Conservation (phyloP, 306 rosid genomes). For the Senna siamea region DNA sequence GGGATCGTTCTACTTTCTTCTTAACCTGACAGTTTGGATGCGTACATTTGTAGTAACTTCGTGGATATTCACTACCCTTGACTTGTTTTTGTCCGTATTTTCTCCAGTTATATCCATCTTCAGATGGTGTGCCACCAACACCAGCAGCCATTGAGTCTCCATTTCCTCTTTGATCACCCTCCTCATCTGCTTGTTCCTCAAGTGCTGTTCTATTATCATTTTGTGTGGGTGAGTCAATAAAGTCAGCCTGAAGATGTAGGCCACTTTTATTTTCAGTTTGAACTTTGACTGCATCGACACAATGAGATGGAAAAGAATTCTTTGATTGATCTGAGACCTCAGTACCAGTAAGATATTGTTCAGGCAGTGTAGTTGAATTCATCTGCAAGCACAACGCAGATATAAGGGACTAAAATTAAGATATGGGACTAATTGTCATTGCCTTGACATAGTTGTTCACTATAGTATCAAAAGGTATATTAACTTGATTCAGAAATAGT, state of each 20-base stretch:
- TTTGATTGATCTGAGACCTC: conserved; percentile 69
- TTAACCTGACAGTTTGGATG: conserved; percentile 83
- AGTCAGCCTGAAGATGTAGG: conserved; percentile 57
- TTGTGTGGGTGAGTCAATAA: conserved; percentile 50
- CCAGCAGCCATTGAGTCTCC: conserved; percentile 66
- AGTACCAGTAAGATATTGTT: conserved; percentile 55
- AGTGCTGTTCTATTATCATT: conserved; percentile 55
- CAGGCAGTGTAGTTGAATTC: conserved; percentile 52
- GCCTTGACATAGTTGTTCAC: conserved; percentile 21
- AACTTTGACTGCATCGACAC: conserved; percentile 51
- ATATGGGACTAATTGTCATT: conserved; percentile 17
- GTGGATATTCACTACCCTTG: conserved; percentile 93
- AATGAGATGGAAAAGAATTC: conserved; percentile 57
- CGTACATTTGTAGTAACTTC: conserved; percentile 95
- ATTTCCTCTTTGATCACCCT: conserved; percentile 66
- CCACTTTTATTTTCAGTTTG: conserved; percentile 57
- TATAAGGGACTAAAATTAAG: conserved; percentile 33
- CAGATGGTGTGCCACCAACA: conserved; percentile 71
- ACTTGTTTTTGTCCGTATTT: conserved; percentile 97
- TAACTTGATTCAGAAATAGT: conserved; percentile 28
- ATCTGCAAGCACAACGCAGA: conserved; percentile 53
- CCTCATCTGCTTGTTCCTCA: conserved; percentile 79
- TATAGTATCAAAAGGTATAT: conserved; percentile 30
- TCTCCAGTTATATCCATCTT: conserved; percentile 96
- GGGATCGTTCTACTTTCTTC: conserved; percentile 93